phyloP scores from a whole-genome alignment of 2,329 filamentous ascomycete species.

The Apiospora sp. region DNA sequence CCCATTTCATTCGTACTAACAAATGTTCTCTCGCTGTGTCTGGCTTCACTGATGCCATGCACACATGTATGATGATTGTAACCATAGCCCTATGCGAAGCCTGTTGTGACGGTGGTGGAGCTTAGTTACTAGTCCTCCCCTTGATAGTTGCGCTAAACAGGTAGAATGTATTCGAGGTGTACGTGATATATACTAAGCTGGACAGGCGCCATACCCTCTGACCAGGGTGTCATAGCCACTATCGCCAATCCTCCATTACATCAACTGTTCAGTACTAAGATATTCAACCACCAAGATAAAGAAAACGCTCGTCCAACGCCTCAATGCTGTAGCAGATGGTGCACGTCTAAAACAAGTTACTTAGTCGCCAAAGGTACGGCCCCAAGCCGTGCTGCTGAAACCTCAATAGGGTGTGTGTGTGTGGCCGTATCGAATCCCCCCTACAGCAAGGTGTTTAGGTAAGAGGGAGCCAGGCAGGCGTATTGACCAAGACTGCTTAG shows the following conservation, averaged over 20 bases:
- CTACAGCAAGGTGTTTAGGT: neutral
- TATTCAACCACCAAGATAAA: conserved; percentile 3
- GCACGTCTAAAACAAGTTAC: neutral
- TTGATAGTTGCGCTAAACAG: neutral
- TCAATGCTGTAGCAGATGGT: conserved; percentile 7
- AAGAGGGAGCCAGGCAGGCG: neutral
- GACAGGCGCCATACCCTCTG: neutral
- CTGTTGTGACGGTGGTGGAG: neutral
- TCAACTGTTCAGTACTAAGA: neutral
- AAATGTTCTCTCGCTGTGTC: neutral
- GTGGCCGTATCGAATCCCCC: neutral
- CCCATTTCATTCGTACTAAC: neutral
- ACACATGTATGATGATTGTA: too few species aligned
- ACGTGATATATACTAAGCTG: neutral
- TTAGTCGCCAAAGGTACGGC: neutral
- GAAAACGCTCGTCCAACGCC: conserved; percentile 10
- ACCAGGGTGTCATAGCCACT: neutral
- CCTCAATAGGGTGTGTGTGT: neutral
- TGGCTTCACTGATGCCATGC: neutral
- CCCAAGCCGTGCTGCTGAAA: neutral
- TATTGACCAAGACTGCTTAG: neutral
- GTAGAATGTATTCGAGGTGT: neutral
- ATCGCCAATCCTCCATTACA: neutral
- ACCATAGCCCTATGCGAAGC: neutral
- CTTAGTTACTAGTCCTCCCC: neutral